Percentiles rank a stretch among this genome's conserved stretches.
Conservation (phyloP, 129 eudicot species). For the Pittosporum tobira region DNA sequence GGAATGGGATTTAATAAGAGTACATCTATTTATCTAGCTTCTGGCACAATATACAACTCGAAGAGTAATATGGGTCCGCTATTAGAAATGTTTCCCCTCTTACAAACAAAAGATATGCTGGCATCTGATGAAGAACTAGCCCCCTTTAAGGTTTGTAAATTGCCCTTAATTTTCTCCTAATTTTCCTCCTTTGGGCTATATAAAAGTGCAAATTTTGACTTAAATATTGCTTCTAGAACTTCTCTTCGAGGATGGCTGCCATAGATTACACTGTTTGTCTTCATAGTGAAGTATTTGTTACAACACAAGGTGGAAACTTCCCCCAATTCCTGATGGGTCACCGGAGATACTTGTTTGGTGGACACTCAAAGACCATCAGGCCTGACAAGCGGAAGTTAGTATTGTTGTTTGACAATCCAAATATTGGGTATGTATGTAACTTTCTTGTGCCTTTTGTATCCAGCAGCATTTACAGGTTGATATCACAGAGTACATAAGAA, state of each 20-base stretch:
- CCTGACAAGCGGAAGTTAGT: slow-evolving; percentile 95
- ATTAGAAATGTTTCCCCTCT: slow-evolving; percentile 88
- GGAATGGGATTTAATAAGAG: slow-evolving; percentile 94
- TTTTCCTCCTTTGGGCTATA: not conserved
- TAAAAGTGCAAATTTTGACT: slow-evolving; percentile 8
- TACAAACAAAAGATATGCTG: slow-evolving; percentile 83
- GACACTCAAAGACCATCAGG: slow-evolving; percentile 90
- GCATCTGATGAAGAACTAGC: slow-evolving; percentile 74
- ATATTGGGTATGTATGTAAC: slow-evolving; percentile 56
- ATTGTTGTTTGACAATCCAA: slow-evolving; percentile 69
- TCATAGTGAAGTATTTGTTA: slow-evolving; percentile 96
- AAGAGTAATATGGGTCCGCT: slow-evolving; percentile 81
- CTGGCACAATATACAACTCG: slow-evolving; percentile 80
- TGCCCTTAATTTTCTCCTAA: not conserved
- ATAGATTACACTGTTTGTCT: slow-evolving; percentile 97
- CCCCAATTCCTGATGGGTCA: slow-evolving; percentile 93
- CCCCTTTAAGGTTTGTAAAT: slow-evolving; percentile 62
- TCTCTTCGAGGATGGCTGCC: slow-evolving; percentile 98
- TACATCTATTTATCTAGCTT: slow-evolving; percentile 77
- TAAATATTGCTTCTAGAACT: slow-evolving; percentile 46
- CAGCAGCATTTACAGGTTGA: not conserved
- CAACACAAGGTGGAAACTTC: slow-evolving; percentile 97
- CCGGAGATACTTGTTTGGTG: slow-evolving; percentile 81
- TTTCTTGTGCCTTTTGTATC: not conserved
- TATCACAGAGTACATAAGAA: not conserved